Evolutionary conservation across 306 rosid species (phyloP).

Genomic region (Pterocarpus macrocarpus): DNA sequence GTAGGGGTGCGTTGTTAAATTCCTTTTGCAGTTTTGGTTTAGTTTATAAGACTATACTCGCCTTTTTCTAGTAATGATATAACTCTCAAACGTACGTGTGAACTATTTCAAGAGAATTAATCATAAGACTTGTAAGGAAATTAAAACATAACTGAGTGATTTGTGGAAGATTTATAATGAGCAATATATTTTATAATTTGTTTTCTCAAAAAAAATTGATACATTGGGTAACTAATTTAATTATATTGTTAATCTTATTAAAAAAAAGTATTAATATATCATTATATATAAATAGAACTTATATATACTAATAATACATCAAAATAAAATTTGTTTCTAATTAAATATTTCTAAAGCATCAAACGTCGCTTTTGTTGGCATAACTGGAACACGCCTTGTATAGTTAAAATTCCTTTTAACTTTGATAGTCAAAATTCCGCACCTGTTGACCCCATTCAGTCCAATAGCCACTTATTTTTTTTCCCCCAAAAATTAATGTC

Average conservation of each 20-base stretch:
- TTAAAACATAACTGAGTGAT: too few species aligned
- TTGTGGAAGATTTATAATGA: too few species aligned
- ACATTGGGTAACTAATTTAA: too few species aligned
- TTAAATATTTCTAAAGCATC: neutral
- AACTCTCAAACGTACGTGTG: neutral
- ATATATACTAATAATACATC: too few species aligned
- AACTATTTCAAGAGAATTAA: neutral
- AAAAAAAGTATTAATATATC: too few species aligned
- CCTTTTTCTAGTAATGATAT: neutral
- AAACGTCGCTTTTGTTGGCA: neutral
- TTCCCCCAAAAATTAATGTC: neutral
- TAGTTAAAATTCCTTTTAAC: neutral
- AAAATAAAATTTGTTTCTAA: too few species aligned
- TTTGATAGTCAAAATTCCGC: neutral
- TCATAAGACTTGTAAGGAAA: too few species aligned
- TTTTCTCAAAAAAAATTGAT: too few species aligned
- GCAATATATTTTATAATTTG: too few species aligned
- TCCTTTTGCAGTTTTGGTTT: neutral
- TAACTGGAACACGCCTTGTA: neutral
- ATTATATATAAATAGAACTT: too few species aligned
- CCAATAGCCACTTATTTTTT: neutral
- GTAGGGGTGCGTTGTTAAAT: neutral
- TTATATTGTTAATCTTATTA: too few species aligned
- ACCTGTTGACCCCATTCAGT: neutral
- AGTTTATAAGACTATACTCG: slow-evolving; percentile 13